Evolutionary conservation across 352 stramenopile genomes (phyloP).

Genomic region (Phytopythium ostracodes): DNA sequence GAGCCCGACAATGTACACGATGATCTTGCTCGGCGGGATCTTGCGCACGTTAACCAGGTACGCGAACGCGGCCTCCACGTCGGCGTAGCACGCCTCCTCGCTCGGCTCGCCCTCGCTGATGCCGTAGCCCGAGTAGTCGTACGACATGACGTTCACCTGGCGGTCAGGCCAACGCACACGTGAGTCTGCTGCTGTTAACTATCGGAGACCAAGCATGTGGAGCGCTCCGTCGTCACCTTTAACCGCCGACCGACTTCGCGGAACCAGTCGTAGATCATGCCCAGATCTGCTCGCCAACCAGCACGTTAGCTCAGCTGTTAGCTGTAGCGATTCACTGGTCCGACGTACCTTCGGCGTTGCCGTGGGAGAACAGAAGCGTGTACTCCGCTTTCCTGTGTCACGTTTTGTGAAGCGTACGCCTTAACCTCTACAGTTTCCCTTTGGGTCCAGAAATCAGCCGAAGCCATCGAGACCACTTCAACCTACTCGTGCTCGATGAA

Average conservation of each 20-base stretch:
- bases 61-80: conserved; percentile 94
- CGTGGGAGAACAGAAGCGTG: conserved; percentile 96
- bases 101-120: conserved; percentile 91
- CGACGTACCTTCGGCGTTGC: conserved; percentile 92
- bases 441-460: conserved; percentile 4
- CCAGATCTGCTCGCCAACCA: conserved; percentile 75
- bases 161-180: neutral
- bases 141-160: conserved; percentile 86
- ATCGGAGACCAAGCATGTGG: no score
- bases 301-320: neutral
- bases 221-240: conserved; percentile 25
- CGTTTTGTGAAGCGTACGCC: no score
- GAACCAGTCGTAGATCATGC: conserved; percentile 98
- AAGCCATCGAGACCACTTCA: conserved; percentile 2
- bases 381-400: conserved; percentile 83
- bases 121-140: conserved; percentile 98
- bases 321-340: neutral
- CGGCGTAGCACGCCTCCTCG: conserved; percentile 94
- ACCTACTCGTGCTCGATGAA: conserved; percentile 90
- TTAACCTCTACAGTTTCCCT: neutral
- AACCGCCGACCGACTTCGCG: conserved; percentile 85
- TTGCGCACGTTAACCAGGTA: conserved; percentile 93
- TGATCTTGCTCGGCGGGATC: conserved; percentile 90
- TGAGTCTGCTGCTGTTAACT: neutral
- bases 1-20: conserved; percentile 64